These are phyloP conservation scores for Trichoderma hamatum DNA, from an alignment of 2,329 filamentous ascomycete species.

Conservation along the genomic window DNA sequence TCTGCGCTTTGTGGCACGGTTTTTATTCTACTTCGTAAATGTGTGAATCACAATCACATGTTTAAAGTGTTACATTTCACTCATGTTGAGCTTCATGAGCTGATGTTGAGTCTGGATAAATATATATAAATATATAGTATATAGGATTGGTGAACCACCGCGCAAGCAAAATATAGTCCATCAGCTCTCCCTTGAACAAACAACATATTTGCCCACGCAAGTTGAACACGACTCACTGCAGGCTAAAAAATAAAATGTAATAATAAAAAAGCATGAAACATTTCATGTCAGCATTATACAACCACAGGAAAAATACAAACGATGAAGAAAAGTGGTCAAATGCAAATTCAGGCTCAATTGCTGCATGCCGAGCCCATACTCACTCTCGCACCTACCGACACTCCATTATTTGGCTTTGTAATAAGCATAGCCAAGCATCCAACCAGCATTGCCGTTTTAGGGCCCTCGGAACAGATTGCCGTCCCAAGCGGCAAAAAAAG, in stretches of 20 bases:
- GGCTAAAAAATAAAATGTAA: background rate
- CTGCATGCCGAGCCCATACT: too few species aligned
- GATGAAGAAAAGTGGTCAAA: too few species aligned
- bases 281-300: background rate
- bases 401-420: too few species aligned
- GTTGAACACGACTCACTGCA: background rate
- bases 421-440: background rate
- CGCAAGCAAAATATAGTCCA: too few species aligned
- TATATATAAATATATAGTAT: too few species aligned
- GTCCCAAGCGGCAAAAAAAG: background rate
- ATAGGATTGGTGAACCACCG: too few species aligned
- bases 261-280: background rate
- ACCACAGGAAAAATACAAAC: too few species aligned
- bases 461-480: background rate
- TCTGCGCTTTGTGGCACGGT: background rate
- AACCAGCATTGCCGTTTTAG: slow-evolving; percentile 14
- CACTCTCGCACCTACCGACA: too few species aligned
- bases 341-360: background rate
- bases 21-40: background rate
- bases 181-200: background rate
- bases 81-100: background rate
- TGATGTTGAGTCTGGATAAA: background rate
- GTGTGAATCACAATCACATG: background rate
- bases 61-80: background rate
- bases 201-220: background rate